These are phyloP conservation scores for Camptophora hylomeconis DNA, from an alignment of 2,329 filamentous ascomycete species.

Conservation along the genomic window DNA sequence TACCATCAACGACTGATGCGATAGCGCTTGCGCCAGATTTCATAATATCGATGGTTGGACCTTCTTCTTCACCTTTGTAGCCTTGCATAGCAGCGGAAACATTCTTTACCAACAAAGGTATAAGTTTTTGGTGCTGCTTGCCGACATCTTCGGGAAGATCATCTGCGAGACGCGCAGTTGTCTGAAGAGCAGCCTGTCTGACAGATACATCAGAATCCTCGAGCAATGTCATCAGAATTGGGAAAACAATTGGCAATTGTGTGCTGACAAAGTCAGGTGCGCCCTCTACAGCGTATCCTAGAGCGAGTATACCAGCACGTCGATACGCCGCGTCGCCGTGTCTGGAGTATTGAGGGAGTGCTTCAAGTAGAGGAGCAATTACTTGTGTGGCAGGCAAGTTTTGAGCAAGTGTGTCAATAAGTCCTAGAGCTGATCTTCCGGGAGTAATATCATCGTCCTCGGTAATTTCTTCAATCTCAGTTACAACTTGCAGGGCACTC, in stretches of 20 bases:
- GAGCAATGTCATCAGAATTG: conserved; percentile 69
- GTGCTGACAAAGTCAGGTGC: conserved; percentile 95
- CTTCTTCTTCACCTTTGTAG: conserved; percentile 49
- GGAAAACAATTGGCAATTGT: conserved; percentile 75
- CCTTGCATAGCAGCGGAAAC: conserved; percentile 65
- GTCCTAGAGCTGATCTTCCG: conserved; percentile 67
- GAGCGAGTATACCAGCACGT: conserved; percentile 78
- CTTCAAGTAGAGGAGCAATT: conserved; percentile 78
- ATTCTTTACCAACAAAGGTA: conserved; percentile 77
- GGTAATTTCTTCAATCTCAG: conserved; percentile 56
- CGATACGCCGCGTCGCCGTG: conserved; percentile 64
- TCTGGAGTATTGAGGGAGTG: conserved; percentile 69
- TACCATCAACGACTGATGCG: conserved; percentile 75
- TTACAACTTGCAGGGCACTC: conserved; percentile 77
- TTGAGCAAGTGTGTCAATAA: conserved; percentile 79
- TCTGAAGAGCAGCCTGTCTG: conserved; percentile 73
- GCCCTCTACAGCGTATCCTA: conserved; percentile 91
- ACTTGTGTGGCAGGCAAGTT: conserved; percentile 88
- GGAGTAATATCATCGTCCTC: conserved; percentile 81
- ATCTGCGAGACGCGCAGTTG: conserved; percentile 80
- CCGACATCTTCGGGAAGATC: conserved; percentile 84
- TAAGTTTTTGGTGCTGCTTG: conserved; percentile 70
- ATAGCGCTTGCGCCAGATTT: conserved; percentile 81
- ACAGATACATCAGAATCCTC: conserved; percentile 74
- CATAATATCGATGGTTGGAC: conserved; percentile 73